Evolutionary conservation across 352 stramenopile species (phyloP).

Genomic region (Thalassiosira allenii): DNA sequence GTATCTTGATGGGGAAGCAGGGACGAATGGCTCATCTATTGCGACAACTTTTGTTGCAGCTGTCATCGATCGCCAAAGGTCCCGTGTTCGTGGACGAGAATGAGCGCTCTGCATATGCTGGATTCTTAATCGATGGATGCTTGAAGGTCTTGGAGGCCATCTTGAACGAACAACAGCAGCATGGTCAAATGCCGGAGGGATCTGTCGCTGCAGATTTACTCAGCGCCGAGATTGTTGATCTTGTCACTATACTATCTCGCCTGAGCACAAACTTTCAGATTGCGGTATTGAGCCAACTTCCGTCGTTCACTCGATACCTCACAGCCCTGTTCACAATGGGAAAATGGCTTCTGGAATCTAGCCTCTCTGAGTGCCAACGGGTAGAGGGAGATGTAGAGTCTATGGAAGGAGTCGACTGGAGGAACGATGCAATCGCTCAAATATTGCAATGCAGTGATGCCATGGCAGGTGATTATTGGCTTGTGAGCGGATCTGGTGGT

Average conservation of each 20-base stretch:
- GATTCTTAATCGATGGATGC: conserved; percentile 71
- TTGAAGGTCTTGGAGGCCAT: conserved; percentile 52
- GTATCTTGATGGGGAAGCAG: conserved; percentile 15
- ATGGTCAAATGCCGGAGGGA: conserved; percentile 33
- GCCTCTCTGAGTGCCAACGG: conserved; percentile 63
- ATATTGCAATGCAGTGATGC: conserved; percentile 73
- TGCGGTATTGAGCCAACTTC: conserved; percentile 58
- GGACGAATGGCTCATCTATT: conserved; percentile 60
- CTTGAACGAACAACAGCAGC: conserved; percentile 33
- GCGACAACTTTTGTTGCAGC: conserved; percentile 75
- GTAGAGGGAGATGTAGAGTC: conserved; percentile 73
- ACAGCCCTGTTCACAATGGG: conserved; percentile 59
- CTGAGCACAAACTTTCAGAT: conserved; percentile 77
- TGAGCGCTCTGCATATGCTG: conserved; percentile 66
- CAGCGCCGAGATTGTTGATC: conserved; percentile 68
- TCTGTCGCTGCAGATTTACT: conserved; percentile 29
- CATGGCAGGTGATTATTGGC: conserved; percentile 79
- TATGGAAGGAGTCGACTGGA: conserved; percentile 74
- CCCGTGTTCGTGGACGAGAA: conserved; percentile 69
- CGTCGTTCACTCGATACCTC: conserved; percentile 63
- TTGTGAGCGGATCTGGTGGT: conserved; percentile 60
- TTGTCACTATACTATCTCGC: conserved; percentile 68
- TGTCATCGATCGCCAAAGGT: conserved; percentile 61
- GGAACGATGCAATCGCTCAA: conserved; percentile 73
- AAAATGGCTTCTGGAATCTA: conserved; percentile 65